A percentile compares a stretch with the other conserved stretches of the same genome.
Evolutionary conservation across 2,329 filamentous ascomycete genomes (phyloP).

Genomic region (Penicillium sp.): DNA sequence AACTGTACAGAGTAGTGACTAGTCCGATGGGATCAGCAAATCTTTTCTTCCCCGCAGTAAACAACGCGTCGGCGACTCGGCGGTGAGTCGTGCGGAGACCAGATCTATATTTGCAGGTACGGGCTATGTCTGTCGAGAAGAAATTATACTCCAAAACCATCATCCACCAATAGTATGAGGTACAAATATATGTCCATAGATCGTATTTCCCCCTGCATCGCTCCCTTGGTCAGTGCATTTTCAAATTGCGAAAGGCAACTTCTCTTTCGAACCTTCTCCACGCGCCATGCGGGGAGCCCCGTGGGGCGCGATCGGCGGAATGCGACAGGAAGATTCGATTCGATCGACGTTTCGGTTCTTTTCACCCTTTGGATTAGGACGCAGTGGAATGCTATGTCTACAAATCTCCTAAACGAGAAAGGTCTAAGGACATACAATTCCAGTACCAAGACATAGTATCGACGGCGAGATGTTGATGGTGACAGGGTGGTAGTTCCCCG

Average conservation of each 20-base stretch:
- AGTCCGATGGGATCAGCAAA: neutral
- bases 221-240: slow-evolving; percentile 1
- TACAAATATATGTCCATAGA: no score
- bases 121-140: no score
- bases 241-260: neutral
- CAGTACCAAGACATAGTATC: neutral
- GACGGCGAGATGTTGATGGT: neutral
- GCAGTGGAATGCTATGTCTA: neutral
- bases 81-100: slow-evolving; percentile 9
- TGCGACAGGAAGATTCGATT: neutral
- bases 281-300: neutral
- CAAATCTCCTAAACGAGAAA: neutral
- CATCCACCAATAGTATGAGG: no score
- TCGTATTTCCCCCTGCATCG: no score
- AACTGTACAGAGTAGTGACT: no score
- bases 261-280: neutral
- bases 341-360: slow-evolving; percentile 2
- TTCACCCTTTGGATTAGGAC: neutral
- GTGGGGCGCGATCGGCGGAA: slow-evolving; percentile 7
- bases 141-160: no score
- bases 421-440: neutral
- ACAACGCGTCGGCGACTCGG: slow-evolving; percentile 5
- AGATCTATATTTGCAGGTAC: neutral
- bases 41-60: slow-evolving; percentile 14
- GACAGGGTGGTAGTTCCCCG: neutral